Base-by-base conservation (phyloP, 768 basidiomycete species). In the Amanita molliuscula region DNA sequence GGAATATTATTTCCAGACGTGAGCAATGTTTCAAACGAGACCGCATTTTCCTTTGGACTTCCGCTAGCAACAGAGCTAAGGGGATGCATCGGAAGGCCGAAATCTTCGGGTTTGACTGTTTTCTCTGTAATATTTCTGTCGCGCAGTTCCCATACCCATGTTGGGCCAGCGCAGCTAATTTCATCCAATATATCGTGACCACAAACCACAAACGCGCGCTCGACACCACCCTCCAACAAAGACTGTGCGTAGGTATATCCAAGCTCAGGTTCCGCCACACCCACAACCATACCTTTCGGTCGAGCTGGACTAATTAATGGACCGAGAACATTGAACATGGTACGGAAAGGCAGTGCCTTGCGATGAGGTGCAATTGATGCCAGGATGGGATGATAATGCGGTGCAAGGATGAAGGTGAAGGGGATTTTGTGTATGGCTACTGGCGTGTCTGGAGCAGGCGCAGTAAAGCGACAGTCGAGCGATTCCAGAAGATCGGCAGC, bases 271-370 rank as follows among this genome's bases (percentile, higher is more conserved):
- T 83, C 84, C 7, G 92, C 86, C 29, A 99, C 85, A 38, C 95
- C 95, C 33, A 98, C 73, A 3, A 98, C 79, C 86, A 97, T 93
- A 2, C 90, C 84, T 3, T 74, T 75, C 2, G 96, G 95, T 7
- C 72, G 68, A 0, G 89, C 84, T 2, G 95, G 96, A 66, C 95
- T 97, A 66, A 95, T 85, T 34, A 98, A 76, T 0, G 95, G 96
- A 0, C 96, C 94, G 28, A 97, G 74, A 52, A 93, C 70, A 67
- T 99, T 98, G 77, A 96, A 97, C 71, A 99, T 83, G 7, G 95
- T 97, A 41, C 93, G 84, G 71, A 95, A 97, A 41, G 92, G 91
- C 47, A 98, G 78, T 0, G 81, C 69, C 58, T 85, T 87, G 48
- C 95, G 84, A 60, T 85, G 78, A 0, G 95, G 92, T 0, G 85